A percentile compares a stretch with the other conserved stretches of the same genome.
These are phyloP conservation scores for Smittium culicis DNA, from an alignment of 371 early-diverging fungal genomes.

Conservation along the genomic window DNA sequence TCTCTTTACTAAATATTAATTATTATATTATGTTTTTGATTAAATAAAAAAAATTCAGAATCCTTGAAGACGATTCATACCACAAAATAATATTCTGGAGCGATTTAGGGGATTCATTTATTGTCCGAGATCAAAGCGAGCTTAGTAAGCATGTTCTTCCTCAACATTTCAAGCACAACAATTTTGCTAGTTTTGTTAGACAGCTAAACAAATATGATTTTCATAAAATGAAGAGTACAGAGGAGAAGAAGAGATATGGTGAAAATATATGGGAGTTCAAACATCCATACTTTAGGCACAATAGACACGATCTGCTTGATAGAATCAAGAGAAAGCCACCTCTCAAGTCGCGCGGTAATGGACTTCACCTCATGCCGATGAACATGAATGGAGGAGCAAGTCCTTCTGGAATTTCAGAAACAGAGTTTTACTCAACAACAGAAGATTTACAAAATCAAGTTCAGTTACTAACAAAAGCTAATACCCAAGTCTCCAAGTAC, in stretches of 20 bases:
- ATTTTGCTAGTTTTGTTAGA: slow-evolving; percentile 73
- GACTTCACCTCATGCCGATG: not conserved
- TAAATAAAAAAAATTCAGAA: slow-evolving; percentile 19
- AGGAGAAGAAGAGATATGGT: slow-evolving; percentile 28
- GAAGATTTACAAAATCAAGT: slow-evolving; percentile 31
- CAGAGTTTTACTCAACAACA: slow-evolving; percentile 24
- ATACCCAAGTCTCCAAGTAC: slow-evolving; percentile 30
- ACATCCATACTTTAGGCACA: slow-evolving; percentile 65
- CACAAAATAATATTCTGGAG: slow-evolving; percentile 32
- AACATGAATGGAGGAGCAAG: not conserved
- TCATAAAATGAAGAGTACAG: slow-evolving; percentile 42
- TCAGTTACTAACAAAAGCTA: slow-evolving; percentile 30
- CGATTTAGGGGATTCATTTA: slow-evolving; percentile 45
- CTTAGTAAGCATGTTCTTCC: slow-evolving; percentile 58
- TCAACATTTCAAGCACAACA: slow-evolving; percentile 73
- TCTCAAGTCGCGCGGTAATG: slow-evolving; percentile 23
- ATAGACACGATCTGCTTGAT: slow-evolving; percentile 62
- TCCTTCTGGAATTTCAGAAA: slow-evolving; percentile 4
- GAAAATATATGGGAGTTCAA: slow-evolving; percentile 73
- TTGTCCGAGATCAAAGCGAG: slow-evolving; percentile 52
- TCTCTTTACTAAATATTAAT: no score
- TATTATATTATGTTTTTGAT: no score
- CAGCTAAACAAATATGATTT: slow-evolving; percentile 63
- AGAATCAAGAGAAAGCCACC: slow-evolving; percentile 66
- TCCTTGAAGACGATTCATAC: slow-evolving; percentile 33